These are phyloP conservation scores for Alternaria consortialis DNA, from an alignment of 2,329 filamentous ascomycete genomes.

Conservation along the genomic window DNA sequence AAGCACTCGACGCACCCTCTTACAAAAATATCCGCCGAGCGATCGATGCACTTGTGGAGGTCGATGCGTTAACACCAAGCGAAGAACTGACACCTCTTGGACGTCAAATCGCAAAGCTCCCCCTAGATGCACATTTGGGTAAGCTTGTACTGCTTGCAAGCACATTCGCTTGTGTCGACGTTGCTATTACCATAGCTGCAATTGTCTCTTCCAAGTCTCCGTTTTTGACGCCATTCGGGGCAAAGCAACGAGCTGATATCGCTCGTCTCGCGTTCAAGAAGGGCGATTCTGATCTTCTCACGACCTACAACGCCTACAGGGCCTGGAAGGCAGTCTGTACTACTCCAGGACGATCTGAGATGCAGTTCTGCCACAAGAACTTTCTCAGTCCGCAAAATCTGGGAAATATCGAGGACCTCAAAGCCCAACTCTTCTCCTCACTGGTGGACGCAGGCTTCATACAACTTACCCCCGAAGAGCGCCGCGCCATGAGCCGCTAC, in stretches of 20 bases:
- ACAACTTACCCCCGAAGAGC: slow-evolving; percentile 76
- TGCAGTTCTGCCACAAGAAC: slow-evolving; percentile 92
- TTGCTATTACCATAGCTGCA: slow-evolving; percentile 88
- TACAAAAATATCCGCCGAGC: slow-evolving; percentile 92
- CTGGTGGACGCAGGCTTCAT: slow-evolving; percentile 88
- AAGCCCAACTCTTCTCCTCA: slow-evolving; percentile 85
- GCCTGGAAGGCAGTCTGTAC: slow-evolving; percentile 87
- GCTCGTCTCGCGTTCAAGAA: slow-evolving; percentile 81
- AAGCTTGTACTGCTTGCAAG: slow-evolving; percentile 89
- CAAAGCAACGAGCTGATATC: slow-evolving; percentile 81
- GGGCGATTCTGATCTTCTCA: slow-evolving; percentile 89
- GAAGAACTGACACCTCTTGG: slow-evolving; percentile 91
- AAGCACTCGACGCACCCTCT: slow-evolving; percentile 89
- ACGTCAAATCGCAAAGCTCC: slow-evolving; percentile 84
- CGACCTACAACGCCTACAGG: slow-evolving; percentile 91
- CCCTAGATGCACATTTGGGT: slow-evolving; percentile 91
- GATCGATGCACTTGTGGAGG: slow-evolving; percentile 91
- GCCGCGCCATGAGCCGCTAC: slow-evolving; percentile 71
- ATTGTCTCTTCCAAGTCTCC: slow-evolving; percentile 95
- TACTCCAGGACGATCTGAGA: slow-evolving; percentile 75
- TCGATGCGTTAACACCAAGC: slow-evolving; percentile 80
- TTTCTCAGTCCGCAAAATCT: slow-evolving; percentile 90
- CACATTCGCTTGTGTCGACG: slow-evolving; percentile 91
- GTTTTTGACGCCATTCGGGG: slow-evolving; percentile 86
- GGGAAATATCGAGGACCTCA: slow-evolving; percentile 92